Conservation (phyloP, 257 asterid genomes). For the Ilex aquifolium region DNA sequence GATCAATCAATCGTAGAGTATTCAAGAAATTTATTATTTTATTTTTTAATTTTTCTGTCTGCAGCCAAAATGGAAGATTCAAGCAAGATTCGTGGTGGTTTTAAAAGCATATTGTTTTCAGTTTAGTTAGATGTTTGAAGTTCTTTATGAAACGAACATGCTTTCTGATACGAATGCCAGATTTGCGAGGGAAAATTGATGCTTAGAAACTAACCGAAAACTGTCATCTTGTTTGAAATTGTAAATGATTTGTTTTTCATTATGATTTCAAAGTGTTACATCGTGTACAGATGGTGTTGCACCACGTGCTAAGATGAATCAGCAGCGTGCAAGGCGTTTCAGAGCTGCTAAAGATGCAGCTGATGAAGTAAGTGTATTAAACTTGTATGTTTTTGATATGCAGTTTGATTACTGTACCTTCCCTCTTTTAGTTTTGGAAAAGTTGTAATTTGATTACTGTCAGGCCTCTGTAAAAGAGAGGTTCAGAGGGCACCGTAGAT, state of each 20-base stretch:
- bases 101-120: no score
- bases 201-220: no score
- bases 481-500: not conserved
- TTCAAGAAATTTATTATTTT: not conserved
- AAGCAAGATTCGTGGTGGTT: no score
- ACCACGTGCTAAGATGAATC: slow-evolving; percentile 68
- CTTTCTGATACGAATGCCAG: no score
- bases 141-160: no score
- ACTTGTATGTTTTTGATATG: not conserved
- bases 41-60: not conserved
- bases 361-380: slow-evolving; percentile 28
- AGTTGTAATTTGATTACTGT: slow-evolving; percentile 11
- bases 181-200: no score
- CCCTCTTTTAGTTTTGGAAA: slow-evolving; percentile 3
- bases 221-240: no score
- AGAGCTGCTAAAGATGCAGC: slow-evolving; percentile 45
- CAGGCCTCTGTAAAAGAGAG: slow-evolving; percentile 33
- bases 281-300: slow-evolving; percentile 43
- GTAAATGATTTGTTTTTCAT: no score
- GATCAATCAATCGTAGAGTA: no score
- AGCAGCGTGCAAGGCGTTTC: slow-evolving; percentile 60
- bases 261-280: no score
- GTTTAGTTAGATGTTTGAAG: no score
- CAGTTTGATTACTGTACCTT: not conserved
- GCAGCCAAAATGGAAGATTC: no score